These are phyloP conservation scores for Globisporangium viniferum DNA, from an alignment of 352 stramenopile species.

Conservation along the genomic window DNA sequence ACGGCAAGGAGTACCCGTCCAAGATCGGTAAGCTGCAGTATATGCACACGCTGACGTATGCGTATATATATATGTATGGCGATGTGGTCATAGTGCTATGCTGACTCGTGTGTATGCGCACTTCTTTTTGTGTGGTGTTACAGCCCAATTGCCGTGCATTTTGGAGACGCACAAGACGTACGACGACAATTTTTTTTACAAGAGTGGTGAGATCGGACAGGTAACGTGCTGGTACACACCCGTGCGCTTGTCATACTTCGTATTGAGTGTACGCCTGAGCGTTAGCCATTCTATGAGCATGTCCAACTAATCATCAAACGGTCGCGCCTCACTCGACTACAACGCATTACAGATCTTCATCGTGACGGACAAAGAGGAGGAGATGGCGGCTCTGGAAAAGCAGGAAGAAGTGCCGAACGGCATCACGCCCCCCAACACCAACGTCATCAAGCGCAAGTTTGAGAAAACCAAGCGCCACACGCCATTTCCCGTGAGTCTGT, in stretches of 20 bases:
- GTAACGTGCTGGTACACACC: conserved; percentile 18
- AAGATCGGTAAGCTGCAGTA: conserved; percentile 56
- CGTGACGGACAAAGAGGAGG: conserved; percentile 75
- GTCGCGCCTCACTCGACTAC: neutral
- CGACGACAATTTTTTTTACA: conserved; percentile 88
- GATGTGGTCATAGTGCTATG: conserved; percentile 5
- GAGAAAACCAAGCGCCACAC: conserved; percentile 85
- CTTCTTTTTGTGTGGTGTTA: neutral
- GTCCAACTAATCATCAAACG: no score
- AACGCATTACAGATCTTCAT: conserved; percentile 67
- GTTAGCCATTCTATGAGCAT: no score
- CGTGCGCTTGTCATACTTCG: no score
- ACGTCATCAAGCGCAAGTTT: conserved; percentile 86
- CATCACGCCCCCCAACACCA: conserved; percentile 82
- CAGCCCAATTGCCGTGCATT: conserved; percentile 83
- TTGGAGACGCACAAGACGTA: conserved; percentile 90
- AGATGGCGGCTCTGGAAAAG: conserved; percentile 56
- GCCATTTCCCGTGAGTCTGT: conserved; percentile 58
- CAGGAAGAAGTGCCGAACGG: conserved; percentile 67
- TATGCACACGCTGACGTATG: neutral
- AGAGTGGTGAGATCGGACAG: conserved; percentile 85
- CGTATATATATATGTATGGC: neutral
- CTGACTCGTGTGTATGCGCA: conserved; percentile 1
- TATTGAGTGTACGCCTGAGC: no score
- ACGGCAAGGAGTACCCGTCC: conserved; percentile 70